Conservation (phyloP, 2,329 filamentous ascomycete genomes). For the Chlorencoelia australis region DNA sequence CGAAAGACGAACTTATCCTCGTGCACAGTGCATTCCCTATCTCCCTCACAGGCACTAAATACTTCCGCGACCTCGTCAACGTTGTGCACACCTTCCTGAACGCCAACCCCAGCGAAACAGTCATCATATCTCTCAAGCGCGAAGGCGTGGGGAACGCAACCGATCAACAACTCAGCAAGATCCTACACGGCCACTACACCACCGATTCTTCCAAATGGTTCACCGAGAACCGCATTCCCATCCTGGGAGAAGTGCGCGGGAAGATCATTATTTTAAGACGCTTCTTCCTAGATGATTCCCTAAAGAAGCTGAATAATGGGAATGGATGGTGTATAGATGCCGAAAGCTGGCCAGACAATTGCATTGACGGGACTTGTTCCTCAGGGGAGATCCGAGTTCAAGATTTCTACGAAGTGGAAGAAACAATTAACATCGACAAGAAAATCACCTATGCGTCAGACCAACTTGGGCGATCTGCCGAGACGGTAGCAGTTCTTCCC, state of each 20-base stretch:
- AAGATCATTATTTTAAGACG: constrained; percentile 78
- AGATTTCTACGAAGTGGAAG: constrained; percentile 85
- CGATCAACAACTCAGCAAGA: constrained; percentile 66
- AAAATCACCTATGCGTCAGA: constrained; percentile 68
- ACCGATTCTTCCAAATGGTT: constrained; percentile 58
- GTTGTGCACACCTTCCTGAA: constrained; percentile 68
- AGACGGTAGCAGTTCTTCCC: constrained; percentile 37
- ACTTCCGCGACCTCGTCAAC: constrained; percentile 63
- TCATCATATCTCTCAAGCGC: constrained; percentile 82
- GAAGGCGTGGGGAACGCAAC: constrained; percentile 76
- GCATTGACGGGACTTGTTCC: constrained; percentile 58
- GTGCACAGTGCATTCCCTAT: constrained; percentile 89
- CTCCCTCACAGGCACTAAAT: constrained; percentile 70
- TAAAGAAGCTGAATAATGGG: constrained; percentile 39
- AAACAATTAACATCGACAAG: constrained; percentile 63
- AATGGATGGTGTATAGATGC: constrained; percentile 52
- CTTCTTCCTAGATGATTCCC: constrained; percentile 53
- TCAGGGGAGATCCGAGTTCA: constrained; percentile 75
- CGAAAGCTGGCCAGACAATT: constrained; percentile 77
- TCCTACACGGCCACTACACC: constrained; percentile 65
- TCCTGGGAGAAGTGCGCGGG: constrained; percentile 67
- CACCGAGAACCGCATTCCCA: constrained; percentile 66
- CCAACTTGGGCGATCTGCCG: constrained; percentile 65
- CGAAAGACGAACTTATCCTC: constrained; percentile 61
- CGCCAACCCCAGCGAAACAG: constrained; percentile 65